Conservation (phyloP, 1,284 basidiomycete species). For the Papiliotrema laurentii region DNA sequence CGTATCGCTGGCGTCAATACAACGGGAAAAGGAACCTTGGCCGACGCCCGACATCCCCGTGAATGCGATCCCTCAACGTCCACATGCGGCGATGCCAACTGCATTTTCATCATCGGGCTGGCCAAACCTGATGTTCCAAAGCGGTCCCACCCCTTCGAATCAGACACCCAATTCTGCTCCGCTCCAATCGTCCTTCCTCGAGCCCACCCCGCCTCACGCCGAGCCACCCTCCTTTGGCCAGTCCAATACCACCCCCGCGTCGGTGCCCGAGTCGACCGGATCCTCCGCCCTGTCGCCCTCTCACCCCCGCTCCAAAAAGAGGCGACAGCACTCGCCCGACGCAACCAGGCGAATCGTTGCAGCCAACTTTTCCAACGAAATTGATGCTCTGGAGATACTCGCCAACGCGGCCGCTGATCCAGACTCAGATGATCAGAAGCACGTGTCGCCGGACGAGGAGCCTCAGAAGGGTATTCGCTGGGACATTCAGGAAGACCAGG, state of each 20-base stretch:
- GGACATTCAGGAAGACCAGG: slow-evolving; percentile 11
- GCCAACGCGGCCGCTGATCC: slow-evolving; percentile 45
- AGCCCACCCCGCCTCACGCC: neutral
- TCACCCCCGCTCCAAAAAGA: slow-evolving; percentile 15
- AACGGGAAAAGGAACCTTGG: slow-evolving; percentile 1
- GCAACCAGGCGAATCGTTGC: slow-evolving; percentile 41
- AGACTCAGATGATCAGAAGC: slow-evolving; percentile 12
- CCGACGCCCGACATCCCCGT: neutral
- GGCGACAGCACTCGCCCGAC: slow-evolving; percentile 19
- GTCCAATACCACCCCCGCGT: slow-evolving; percentile 5
- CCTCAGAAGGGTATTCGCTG: slow-evolving; percentile 12
- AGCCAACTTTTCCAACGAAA: slow-evolving; percentile 48
- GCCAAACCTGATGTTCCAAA: neutral
- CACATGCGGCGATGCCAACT: neutral
- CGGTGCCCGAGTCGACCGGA: slow-evolving; percentile 9
- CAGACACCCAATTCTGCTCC: neutral
- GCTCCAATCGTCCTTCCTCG: slow-evolving; percentile 2
- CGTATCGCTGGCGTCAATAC: neutral
- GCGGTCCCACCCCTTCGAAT: neutral
- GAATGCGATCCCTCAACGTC: neutral
- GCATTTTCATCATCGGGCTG: neutral
- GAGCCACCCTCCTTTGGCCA: slow-evolving; percentile 1
- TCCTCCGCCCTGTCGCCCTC: slow-evolving; percentile 21
- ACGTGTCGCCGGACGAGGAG: slow-evolving; percentile 3
- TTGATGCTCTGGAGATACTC: slow-evolving; percentile 47